phyloP scores from a whole-genome alignment of 140 eudicot species.

The Erigeron philadelphicus region DNA sequence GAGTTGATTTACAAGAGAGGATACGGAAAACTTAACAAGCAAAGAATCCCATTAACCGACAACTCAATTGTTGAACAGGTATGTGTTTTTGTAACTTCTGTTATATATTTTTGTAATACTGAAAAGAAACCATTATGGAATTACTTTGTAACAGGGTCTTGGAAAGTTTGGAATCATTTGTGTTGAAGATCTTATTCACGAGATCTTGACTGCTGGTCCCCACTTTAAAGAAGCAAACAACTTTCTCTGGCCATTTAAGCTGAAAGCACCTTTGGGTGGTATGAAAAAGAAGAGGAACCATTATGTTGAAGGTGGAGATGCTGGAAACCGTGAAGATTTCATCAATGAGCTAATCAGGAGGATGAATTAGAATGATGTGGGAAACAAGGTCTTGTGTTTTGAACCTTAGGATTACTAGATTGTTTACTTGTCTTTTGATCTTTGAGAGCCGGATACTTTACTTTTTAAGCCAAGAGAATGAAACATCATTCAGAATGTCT shows the following conservation, averaged over 20 bases:
- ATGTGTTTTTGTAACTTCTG: neutral
- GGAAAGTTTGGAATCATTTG: slow-evolving; percentile 72
- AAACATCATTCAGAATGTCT: slow-evolving; percentile 13
- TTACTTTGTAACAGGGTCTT: slow-evolving; percentile 35
- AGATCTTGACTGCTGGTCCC: slow-evolving; percentile 81
- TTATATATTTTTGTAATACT: no score
- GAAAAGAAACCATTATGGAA: neutral
- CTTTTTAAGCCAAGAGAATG: slow-evolving; percentile 23
- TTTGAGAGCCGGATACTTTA: slow-evolving; percentile 26
- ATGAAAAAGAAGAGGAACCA: slow-evolving; percentile 74
- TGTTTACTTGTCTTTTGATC: slow-evolving; percentile 21
- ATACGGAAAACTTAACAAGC: slow-evolving; percentile 70
- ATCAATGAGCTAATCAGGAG: slow-evolving; percentile 78
- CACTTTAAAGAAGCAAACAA: slow-evolving; percentile 87
- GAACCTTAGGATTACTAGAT: slow-evolving; percentile 23
- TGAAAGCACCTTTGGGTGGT: slow-evolving; percentile 83
- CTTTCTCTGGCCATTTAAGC: slow-evolving; percentile 83
- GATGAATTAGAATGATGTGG: slow-evolving; percentile 49
- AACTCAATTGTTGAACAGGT: slow-evolving; percentile 79
- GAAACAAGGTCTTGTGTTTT: slow-evolving; percentile 17
- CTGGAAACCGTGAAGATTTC: slow-evolving; percentile 78
- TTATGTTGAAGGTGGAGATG: slow-evolving; percentile 92
- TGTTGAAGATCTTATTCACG: slow-evolving; percentile 72
- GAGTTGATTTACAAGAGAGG: slow-evolving; percentile 90
- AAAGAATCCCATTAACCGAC: slow-evolving; percentile 72